Conservation (phyloP, 495 filamentous ascomycete genomes). For the Penicillium maclennaniae region DNA sequence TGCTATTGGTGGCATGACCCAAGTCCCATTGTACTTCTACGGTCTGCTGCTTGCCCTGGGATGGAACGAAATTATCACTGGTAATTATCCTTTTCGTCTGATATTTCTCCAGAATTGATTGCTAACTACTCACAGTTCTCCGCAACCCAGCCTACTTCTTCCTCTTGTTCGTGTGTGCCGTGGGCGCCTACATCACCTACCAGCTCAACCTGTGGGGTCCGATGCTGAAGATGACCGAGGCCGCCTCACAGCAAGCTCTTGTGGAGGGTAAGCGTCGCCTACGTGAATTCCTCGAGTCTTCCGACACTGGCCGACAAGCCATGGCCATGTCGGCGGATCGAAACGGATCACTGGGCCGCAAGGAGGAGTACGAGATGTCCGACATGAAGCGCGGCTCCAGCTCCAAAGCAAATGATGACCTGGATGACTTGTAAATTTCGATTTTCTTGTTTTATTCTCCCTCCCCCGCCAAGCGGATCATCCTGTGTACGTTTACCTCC, state of each 20-base stretch:
- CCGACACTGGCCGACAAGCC: conserved; percentile 74
- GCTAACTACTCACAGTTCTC: conserved; percentile 56
- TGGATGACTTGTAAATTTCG: conserved; percentile 40
- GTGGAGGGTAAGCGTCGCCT: conserved; percentile 87
- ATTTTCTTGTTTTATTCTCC: conserved; percentile 12
- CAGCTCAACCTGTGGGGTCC: conserved; percentile 93
- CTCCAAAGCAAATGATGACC: conserved; percentile 29
- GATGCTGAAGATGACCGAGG: conserved; percentile 89
- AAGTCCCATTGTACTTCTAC: conserved; percentile 94
- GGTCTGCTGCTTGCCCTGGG: conserved; percentile 81
- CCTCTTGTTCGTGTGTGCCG: conserved; percentile 69
- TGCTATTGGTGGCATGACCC: conserved; percentile 90
- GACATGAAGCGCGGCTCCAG: conserved; percentile 33
- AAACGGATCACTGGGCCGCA: conserved; percentile 15
- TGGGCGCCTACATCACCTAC: conserved; percentile 82
- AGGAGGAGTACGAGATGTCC: conserved; percentile 47
- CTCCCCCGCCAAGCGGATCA: conserved; percentile 51
- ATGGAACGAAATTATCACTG: conserved; percentile 94
- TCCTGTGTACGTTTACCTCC: conserved; percentile 11
- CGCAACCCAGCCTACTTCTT: conserved; percentile 92
- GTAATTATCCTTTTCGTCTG: conserved; percentile 48
- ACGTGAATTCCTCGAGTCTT: conserved; percentile 78
- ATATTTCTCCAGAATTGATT: not conserved
- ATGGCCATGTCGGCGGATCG: conserved; percentile 60
- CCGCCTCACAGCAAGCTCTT: conserved; percentile 78